These are phyloP conservation scores for Tricholoma matsutake DNA, from an alignment of 768 basidiomycete genomes.

Conservation along the genomic window DNA sequence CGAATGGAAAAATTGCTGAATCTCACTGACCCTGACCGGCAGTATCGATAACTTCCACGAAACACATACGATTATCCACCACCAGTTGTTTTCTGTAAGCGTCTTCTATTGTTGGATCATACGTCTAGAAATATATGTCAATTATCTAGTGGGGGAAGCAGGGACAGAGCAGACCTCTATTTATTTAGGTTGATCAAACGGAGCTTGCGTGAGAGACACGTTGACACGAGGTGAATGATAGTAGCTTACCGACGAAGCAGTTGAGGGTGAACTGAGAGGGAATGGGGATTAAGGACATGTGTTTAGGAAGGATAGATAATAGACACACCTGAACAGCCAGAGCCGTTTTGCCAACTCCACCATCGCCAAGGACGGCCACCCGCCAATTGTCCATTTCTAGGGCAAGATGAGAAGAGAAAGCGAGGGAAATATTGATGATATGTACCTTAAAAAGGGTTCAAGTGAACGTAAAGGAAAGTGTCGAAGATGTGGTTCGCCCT, in stretches of 20 bases:
- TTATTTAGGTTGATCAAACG: slow-evolving; percentile 24
- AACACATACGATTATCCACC: slow-evolving; percentile 93
- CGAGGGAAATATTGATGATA: slow-evolving; percentile 8
- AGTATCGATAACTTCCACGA: slow-evolving; percentile 96
- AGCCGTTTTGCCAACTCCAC: slow-evolving; percentile 97
- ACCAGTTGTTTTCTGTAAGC: slow-evolving; percentile 94
- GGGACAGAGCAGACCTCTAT: slow-evolving; percentile 49
- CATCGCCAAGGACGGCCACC: slow-evolving; percentile 94
- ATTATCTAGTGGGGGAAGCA: slow-evolving; percentile 2
- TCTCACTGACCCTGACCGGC: slow-evolving; percentile 84
- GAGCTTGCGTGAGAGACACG: slow-evolving; percentile 3
- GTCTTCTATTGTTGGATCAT: slow-evolving; percentile 98
- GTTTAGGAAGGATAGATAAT: background rate
- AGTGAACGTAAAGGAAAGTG: slow-evolving; percentile 29
- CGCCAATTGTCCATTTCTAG: slow-evolving; percentile 89
- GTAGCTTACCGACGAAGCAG: slow-evolving; percentile 86
- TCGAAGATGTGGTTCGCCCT: slow-evolving; percentile 18
- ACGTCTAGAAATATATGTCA: slow-evolving; percentile 55
- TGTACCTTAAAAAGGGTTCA: slow-evolving; percentile 31
- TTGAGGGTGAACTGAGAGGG: slow-evolving; percentile 81
- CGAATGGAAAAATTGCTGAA: slow-evolving; percentile 12
- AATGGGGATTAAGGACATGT: slow-evolving; percentile 9
- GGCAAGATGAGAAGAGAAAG: slow-evolving; percentile 15
- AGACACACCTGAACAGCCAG: slow-evolving; percentile 85
- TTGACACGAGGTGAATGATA: slow-evolving; percentile 8